Base-by-base conservation (phyloP, 768 basidiomycete genomes). In the Phallus indusiatus region DNA sequence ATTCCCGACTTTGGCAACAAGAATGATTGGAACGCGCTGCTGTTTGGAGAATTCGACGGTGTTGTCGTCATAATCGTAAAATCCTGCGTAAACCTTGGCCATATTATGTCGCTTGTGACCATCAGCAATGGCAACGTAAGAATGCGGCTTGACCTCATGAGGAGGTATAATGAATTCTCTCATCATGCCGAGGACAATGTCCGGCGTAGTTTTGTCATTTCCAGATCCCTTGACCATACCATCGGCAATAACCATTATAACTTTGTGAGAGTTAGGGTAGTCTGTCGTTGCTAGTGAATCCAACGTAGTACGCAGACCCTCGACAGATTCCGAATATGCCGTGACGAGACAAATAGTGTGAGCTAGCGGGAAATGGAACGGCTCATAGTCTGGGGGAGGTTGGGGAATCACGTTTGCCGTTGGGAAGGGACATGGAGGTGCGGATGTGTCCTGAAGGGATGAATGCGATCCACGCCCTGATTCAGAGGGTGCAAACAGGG, bases 71-170 rank as follows among this genome's bases (percentile, higher is more conserved):
- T 98, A 99, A 62, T 85, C 82, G 71, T 99, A 98, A 76, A 91
- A 99, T 11, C 96, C 96, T 37, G 96, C 94, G 67, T 88, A 97
- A 46, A 98, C 94, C 74, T 94, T 94, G 46, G 94, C 95, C 94
- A 95, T 96, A 71, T 99, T 99, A 78, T 98, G 96, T 36, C 93
- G 82, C 74, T 96, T 98, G 78, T 98, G 94, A n/a, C 96, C 96
- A 68, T 99, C 95, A 16, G 96, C 96, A 66, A 99, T 97, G 60
- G 96, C 94, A 56, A 98, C 94, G 67, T 98, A 99, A 24, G 93
- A 95, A 65, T 95, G 90, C 2, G 93, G 76, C 70, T 96, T 90
- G 36, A 97, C 92, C 54, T 97, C 92, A 20, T 85, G 76, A 0
- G 85, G 80, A 0, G 83, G 73, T 22, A 92, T 79, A 63, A 96